Evolutionary conservation across 805 yeast species (phyloP), one percentile per base, ranked within the genome.

Genomic region (Starmerella stigmatis): DNA sequence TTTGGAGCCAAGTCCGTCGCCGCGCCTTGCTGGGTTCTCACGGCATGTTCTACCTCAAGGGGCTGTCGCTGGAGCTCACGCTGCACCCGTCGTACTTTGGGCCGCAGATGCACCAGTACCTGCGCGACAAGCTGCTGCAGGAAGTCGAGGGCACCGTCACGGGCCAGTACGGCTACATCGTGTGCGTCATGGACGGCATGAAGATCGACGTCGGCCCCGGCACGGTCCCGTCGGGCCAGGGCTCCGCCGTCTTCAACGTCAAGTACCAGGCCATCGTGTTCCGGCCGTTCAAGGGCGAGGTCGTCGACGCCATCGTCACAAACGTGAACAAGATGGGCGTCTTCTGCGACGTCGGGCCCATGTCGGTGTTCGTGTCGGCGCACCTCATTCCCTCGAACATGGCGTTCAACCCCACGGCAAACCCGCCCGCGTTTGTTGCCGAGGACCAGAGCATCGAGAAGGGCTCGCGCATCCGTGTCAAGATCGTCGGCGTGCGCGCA

Each of bases 111-210:
- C 86, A 83, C 65, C 94, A 86, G 61, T 89, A 79, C 60, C 71
- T 92, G 55, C 78, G 94, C 61, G 84, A 86, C 60, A 88, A 89
- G 64, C 72, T 92, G 51, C 73, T 92, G 48, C 86, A 85, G 53
- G 98, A 92, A 61, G 98, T 92, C 34, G 98, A 92, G 67, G 98
- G 98, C 21, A 86, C 97, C 1, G 92, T 97, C 67, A 88, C 97
- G 0, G 98, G 98, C 57, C 95, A 92, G 64, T 92, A 92, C 69
- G 98, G 98, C 12, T 92, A 92, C 64, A 92, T 92, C 54, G 80
- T 92, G 47, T 89, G 96, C 66, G 98, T 92, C 35, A 71, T 92
- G 61, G 97, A 92, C 61, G 85, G 94, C 54, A 86, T 85, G 81
- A 76, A 80, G 54, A 86, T 92, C 47, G 96, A 92, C 60, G 94